Evolutionary conservation across 139 green algal genomes (phyloP).

Genomic region (Protoeuglena noctilucae): DNA sequence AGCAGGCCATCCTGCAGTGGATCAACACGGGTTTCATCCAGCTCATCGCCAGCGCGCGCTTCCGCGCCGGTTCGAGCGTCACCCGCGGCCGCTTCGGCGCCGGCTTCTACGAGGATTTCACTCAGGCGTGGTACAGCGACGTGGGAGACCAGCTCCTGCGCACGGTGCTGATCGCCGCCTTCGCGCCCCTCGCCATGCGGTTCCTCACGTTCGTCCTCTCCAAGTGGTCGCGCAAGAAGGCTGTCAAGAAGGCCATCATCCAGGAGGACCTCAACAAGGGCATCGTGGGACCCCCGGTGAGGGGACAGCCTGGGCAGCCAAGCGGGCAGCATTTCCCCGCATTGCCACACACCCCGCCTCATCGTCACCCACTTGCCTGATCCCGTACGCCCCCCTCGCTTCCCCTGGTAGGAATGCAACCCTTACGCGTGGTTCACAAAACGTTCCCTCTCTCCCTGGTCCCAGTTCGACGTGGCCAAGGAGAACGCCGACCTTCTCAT

Average conservation of each 20-base stretch:
- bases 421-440: too few relatives aligned
- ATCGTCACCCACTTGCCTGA: too few relatives aligned
- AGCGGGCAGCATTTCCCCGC: too few relatives aligned
- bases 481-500: not conserved
- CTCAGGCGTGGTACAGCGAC: not conserved
- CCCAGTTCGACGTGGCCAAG: too few relatives aligned
- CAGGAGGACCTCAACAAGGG: not conserved
- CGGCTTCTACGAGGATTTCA: not conserved
- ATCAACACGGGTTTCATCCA: not conserved
- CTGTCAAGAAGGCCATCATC: not conserved
- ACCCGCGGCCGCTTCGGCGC: not conserved
- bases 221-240: not conserved
- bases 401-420: too few relatives aligned
- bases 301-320: too few relatives aligned
- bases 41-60: not conserved
- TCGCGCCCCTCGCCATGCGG: not conserved
- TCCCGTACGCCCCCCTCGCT: too few relatives aligned
- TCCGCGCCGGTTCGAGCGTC: not conserved
- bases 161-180: not conserved
- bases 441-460: not conserved
- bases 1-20: not conserved
- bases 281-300: not conserved
- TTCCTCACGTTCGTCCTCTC: not conserved
- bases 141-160: not conserved
- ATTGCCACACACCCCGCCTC: too few relatives aligned